Evolutionary conservation across 768 basidiomycete species (phyloP), one percentile per base, ranked within the genome.

Genomic region (Chalciporus chontae): DNA sequence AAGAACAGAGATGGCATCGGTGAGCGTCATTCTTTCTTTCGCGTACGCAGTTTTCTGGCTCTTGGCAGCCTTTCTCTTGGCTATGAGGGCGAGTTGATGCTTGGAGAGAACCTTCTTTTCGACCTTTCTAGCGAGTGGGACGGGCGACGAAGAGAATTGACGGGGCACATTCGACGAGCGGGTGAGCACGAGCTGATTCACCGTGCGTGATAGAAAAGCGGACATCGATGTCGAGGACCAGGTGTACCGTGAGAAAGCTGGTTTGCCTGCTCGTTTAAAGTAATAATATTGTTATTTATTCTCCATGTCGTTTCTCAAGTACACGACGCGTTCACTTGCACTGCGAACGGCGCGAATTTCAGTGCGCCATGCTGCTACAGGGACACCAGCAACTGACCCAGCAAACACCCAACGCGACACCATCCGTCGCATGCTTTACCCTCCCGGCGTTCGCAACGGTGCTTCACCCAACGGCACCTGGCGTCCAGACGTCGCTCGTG

Each of bases 361-460:
- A 18, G 71, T 73, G 39, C 74, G 77, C 38, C 61, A 71, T 62
- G 80, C 80, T 53, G 66, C 64, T 43, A 66, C 71, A 2, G 52
- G 48, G 40, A 51, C 60, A 36, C 62, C 65, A 54, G 17, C 8
- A 4, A 14, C 46, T 27, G 66, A 68, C 18, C 54, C 67, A 5
- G 67, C 64, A 27, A 87, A 88, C 62, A 81, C 83, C 31, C 79
- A 79, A 60, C 77, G 80, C 59, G 85, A 91, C 46, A 77, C 80
- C 54, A 83, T 94, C 47, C 87, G 89, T 52, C 83, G 83, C 60
- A 76, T 79, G 41, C 80, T 95, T 51, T 95, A 93, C 68, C 92
- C 92, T 2, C 72, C 78, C 38, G 89, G 87, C 63, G 66, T 87
- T 46, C 83, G 83, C 52, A 85, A 80, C 62, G 77, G 77, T 47